Base-by-base conservation (phyloP, 495 filamentous ascomycete genomes). In the Penicillium samsonianum region DNA sequence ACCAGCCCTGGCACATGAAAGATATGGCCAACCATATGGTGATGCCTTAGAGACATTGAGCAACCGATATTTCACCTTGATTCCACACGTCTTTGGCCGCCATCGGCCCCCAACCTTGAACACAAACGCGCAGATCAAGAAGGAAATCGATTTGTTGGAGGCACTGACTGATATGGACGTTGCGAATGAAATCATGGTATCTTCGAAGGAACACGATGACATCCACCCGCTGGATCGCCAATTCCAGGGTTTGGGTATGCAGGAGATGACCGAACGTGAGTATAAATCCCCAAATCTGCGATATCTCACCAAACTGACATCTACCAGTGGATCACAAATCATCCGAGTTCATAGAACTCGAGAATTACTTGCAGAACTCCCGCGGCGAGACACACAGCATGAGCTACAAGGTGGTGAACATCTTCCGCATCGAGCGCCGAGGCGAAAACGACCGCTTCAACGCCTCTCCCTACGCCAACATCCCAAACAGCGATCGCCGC, bases 101-200 rank as follows among this genome's bases (percentile, higher is more conserved):
- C 82, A 81, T 42, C 78, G 83, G 0, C 91, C 91, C 0, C 88
- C 89, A 0, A 62, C 89, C 41, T 85, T 96, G 58, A 57, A 63
- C 16, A 68, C 64, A 14, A 63, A 80, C 9, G 63, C 63, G 5
- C 70, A 81, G 57, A 77, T 96, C 56, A 88, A 90, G 69, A 76
- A 70, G 61, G 91, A 96, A 71, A 76, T 92, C 57, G 86, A 87
- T 23, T 77, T 93, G 61, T 80, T 96, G 0, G 88, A 93, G 54
- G 86, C 82, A 47, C 73, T 96, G 55, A 85, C 81, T 12, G 90
- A 92, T 60, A 92, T 95, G 90, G 88, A 90, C 65, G 84, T 91
- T 30, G 85, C 89, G 0, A 84, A 86, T 11, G 77, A 82, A n/a
- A 87, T 95, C 65, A 86, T 91, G 82, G 90, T 89, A 66, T 80